Evolutionary conservation across 495 filamentous ascomycete species (phyloP).

Genomic region (Hyaloscypha hepaticicola): DNA sequence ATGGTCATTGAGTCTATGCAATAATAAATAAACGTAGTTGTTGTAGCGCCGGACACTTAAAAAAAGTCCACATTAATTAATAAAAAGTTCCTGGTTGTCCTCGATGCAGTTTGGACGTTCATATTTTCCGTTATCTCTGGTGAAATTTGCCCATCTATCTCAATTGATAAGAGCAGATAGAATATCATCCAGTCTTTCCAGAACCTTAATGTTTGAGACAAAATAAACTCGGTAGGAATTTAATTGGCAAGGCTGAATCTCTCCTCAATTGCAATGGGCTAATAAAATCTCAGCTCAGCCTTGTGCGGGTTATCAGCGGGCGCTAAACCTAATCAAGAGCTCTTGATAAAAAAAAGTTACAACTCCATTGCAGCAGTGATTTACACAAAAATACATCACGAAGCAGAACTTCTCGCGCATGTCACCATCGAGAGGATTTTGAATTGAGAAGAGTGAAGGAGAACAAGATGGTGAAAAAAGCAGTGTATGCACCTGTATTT

Average conservation of each 20-base stretch:
- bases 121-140: background rate
- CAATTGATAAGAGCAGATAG: background rate
- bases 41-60: too few relatives aligned
- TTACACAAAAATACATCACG: background rate
- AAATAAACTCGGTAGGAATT: too few relatives aligned
- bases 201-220: too few relatives aligned
- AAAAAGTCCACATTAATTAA: too few relatives aligned
- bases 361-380: background rate
- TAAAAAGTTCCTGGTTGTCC: background rate
- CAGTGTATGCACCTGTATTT: constrained; percentile 45
- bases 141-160: too few relatives aligned
- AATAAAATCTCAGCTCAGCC: too few relatives aligned
- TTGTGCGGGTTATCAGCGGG: too few relatives aligned
- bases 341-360: background rate
- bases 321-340: constrained; percentile 5
- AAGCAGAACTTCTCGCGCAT: constrained; percentile 1
- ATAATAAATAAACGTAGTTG: constrained; percentile 9
- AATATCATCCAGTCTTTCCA: too few relatives aligned
- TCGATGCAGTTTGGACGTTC: background rate
- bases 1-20: constrained; percentile 72
- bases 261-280: too few relatives aligned
- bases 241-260: too few relatives aligned
- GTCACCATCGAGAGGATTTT: constrained; percentile 19
- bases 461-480: constrained; percentile 53
- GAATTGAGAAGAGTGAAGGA: constrained; percentile 10